Evolutionary conservation across 164 flowering plant genomes (phyloP).

Genomic region (Hamamelis virginiana): DNA sequence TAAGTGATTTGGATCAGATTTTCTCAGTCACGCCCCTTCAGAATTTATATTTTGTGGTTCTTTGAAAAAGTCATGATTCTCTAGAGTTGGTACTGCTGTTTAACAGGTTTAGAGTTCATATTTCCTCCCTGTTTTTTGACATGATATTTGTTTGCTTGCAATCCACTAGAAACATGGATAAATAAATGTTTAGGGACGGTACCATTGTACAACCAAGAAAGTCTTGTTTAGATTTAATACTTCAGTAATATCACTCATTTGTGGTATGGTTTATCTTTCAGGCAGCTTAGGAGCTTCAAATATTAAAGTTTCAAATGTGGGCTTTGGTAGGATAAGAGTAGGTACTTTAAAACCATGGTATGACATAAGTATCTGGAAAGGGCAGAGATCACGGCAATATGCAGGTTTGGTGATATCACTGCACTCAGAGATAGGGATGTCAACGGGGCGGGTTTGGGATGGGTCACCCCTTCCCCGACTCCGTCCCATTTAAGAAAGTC

Average conservation of each 20-base stretch:
- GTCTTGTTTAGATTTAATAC: neutral
- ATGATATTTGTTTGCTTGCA: neutral
- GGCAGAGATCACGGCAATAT: constrained; percentile 17
- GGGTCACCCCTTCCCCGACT: no score
- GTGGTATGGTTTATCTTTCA: constrained; percentile 26
- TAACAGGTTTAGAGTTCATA: no score
- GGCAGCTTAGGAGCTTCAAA: constrained; percentile 53
- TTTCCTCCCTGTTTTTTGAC: no score
- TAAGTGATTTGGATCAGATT: no score
- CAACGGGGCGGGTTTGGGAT: no score
- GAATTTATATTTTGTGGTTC: no score
- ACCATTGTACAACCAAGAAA: neutral
- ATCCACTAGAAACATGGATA: neutral
- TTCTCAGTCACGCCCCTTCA: no score
- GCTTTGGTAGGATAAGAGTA: constrained; percentile 24
- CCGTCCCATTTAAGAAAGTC: no score
- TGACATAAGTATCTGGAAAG: constrained; percentile 21
- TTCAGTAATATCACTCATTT: neutral
- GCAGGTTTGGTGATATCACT: constrained; percentile 26
- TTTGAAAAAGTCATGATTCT: no score
- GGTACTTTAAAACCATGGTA: constrained; percentile 13
- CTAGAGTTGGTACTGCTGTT: no score
- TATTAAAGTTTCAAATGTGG: constrained; percentile 30
- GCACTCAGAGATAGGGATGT: constrained; percentile 31
- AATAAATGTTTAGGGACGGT: neutral